A percentile compares a stretch with the other conserved stretches of the same genome.
Evolutionary conservation across 2,329 filamentous ascomycete species (phyloP).

Genomic region (Alternaria viburni): DNA sequence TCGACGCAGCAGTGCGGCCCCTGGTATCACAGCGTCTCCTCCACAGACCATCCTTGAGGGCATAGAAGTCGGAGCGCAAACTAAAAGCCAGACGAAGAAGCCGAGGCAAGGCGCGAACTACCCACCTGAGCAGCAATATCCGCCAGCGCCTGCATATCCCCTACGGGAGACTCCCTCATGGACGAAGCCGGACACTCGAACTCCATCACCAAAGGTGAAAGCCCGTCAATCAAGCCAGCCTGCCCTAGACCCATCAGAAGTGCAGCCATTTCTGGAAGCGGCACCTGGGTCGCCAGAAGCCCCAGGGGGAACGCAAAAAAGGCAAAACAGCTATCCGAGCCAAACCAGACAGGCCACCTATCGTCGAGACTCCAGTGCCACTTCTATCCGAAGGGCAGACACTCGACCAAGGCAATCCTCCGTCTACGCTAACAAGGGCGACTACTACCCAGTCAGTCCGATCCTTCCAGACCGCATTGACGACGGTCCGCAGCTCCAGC

Average conservation of each 20-base stretch:
- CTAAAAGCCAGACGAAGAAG: slow-evolving; percentile 7
- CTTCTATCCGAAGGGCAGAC: slow-evolving; percentile 14
- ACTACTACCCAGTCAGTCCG: slow-evolving; percentile 25
- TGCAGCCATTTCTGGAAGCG: slow-evolving; percentile 29
- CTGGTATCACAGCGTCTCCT: slow-evolving; percentile 16
- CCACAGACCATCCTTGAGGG: slow-evolving; percentile 1
- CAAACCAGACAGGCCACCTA: slow-evolving; percentile 12
- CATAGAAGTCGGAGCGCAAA: background rate
- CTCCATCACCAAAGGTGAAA: slow-evolving; percentile 17
- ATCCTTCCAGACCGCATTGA: slow-evolving; percentile 11
- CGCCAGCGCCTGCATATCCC: slow-evolving; percentile 32
- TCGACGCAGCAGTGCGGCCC: background rate
- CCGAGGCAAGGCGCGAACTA: slow-evolving; percentile 12
- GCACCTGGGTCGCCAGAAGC: slow-evolving; percentile 26
- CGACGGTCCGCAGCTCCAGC: slow-evolving; percentile 8
- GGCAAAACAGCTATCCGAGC: slow-evolving; percentile 25
- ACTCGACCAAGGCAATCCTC: background rate
- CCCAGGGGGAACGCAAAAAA: slow-evolving; percentile 39
- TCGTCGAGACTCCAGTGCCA: background rate
- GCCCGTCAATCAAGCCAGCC: slow-evolving; percentile 5
- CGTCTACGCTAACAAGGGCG: slow-evolving; percentile 1
- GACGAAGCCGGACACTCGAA: slow-evolving; percentile 24
- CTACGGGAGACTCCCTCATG: slow-evolving; percentile 30
- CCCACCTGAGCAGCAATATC: slow-evolving; percentile 28
- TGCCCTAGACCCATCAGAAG: slow-evolving; percentile 3